Conservation (phyloP, 768 basidiomycete genomes). For the Pholiota conissans region DNA sequence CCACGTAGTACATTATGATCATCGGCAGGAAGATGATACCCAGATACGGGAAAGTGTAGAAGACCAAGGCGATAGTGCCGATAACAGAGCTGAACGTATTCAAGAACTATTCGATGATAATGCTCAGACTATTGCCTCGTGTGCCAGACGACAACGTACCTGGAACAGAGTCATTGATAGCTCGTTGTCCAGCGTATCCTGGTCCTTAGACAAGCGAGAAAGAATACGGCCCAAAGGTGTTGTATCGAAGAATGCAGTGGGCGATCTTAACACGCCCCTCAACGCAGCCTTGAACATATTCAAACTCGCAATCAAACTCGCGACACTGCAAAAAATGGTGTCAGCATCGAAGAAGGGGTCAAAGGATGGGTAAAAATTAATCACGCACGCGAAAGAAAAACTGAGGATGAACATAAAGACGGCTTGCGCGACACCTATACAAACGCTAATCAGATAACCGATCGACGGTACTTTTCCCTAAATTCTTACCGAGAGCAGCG, state of each 20-base stretch:
- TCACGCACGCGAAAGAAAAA: constrained; percentile 48
- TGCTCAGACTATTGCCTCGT: neutral
- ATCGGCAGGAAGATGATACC: constrained; percentile 64
- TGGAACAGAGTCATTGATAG: constrained; percentile 47
- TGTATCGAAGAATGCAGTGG: constrained; percentile 71
- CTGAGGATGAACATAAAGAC: constrained; percentile 52
- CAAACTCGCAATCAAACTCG: constrained; percentile 41
- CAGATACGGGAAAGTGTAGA: constrained; percentile 68
- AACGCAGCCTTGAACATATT: constrained; percentile 59
- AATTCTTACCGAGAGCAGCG: constrained; percentile 44
- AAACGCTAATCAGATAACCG: neutral
- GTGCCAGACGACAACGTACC: constrained; percentile 23
- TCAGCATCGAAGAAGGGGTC: neutral
- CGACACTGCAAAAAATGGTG: constrained; percentile 25
- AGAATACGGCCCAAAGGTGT: constrained; percentile 65
- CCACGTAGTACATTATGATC: constrained; percentile 51
- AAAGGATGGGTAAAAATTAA: neutral
- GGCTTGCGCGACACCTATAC: constrained; percentile 47
- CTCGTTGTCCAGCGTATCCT: constrained; percentile 57
- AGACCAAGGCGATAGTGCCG: constrained; percentile 58
- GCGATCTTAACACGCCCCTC: constrained; percentile 55
- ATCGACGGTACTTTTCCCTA: neutral
- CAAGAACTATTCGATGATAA: constrained; percentile 10
- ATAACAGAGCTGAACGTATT: constrained; percentile 37
- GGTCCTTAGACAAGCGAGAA: constrained; percentile 63